Base-by-base conservation (phyloP, 2,329 filamentous ascomycete species). In the Penicillium rolfsii region DNA sequence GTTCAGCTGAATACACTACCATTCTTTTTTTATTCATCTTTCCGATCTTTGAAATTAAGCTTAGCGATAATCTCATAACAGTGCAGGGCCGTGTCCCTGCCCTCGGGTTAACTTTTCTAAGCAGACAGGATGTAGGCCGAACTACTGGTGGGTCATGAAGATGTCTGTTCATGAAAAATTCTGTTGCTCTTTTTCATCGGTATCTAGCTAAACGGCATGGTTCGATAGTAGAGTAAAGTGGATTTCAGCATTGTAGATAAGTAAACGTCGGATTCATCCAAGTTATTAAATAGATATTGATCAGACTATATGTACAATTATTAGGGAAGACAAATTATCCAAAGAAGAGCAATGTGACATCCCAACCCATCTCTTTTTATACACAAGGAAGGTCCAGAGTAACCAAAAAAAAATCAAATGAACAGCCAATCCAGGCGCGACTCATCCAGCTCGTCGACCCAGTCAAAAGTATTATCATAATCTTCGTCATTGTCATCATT, bases 391-490 rank as follows among this genome's bases (percentile, higher is more conserved):
- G 8, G 33, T 22, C 50, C 5, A 26, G 16, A 19, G 5, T 28
- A 38, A 22, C 26, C 26, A 30, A 4, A 16, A 62, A 30, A 30
- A 4, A 16, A 62, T 72, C 61, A 79, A 58, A 79, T 78, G 60
- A 79, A 78, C 11, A 79, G 52, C 76, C 76, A 79, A 60, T 78
- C 76, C 9, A 76, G 68, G n/a, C 71, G 64, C 8, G 75, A 77
- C 61, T 73, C 68, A 65, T 77, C 76, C 54, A 79, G 56, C 58
- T 77, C 74, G 58, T 77, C 74, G 26, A 78, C 71, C 76, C 76
- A 79, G 62, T 79, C 75, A 41, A 78, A 77, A 16, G 72, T 68
- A 38, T 70, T 64, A 59, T 76, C 71, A 56, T 71, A 59, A 43
- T 72, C 67, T 55, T 72, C 60, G 56, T 64, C 52, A 60, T 70